A percentile compares a stretch with the other conserved stretches of the same genome.
These are phyloP conservation scores for Xylaria sp. DNA, from an alignment of 2,329 filamentous ascomycete genomes.

Conservation along the genomic window DNA sequence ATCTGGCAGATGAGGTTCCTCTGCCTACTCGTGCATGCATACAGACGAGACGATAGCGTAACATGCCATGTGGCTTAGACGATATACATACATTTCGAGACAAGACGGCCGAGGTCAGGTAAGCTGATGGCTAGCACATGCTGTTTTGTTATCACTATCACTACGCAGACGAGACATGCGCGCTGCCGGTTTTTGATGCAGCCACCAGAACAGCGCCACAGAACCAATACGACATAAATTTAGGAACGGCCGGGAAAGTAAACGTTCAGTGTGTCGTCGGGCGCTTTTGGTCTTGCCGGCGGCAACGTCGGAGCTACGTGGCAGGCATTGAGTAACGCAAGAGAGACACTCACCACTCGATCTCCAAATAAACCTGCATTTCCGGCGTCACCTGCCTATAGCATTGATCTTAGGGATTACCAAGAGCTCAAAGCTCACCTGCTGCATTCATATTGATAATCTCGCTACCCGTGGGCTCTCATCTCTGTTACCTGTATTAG, in stretches of 20 bases:
- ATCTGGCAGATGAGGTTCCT: neutral
- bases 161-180: conserved; percentile 12
- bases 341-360: neutral
- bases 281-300: conserved; percentile 25
- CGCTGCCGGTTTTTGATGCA: neutral
- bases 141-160: neutral
- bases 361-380: neutral
- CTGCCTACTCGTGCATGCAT: neutral
- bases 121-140: conserved; percentile 21
- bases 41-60: neutral
- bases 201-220: conserved; percentile 17
- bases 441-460: conserved; percentile 1
- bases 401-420: neutral
- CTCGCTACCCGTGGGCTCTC: neutral
- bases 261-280: conserved; percentile 1
- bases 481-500: neutral
- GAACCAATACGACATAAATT: conserved; percentile 8
- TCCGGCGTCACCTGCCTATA: neutral
- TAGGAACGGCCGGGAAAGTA: conserved; percentile 13
- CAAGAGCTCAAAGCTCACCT: neutral
- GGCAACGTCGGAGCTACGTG: conserved; percentile 21
- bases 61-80: conserved; percentile 6
- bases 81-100: neutral
- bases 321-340: conserved; percentile 12
- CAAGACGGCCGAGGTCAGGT: conserved; percentile 10